phyloP scores from a whole-genome alignment of 352 stramenopile genomes.

The Thraustochytrium sp. region DNA sequence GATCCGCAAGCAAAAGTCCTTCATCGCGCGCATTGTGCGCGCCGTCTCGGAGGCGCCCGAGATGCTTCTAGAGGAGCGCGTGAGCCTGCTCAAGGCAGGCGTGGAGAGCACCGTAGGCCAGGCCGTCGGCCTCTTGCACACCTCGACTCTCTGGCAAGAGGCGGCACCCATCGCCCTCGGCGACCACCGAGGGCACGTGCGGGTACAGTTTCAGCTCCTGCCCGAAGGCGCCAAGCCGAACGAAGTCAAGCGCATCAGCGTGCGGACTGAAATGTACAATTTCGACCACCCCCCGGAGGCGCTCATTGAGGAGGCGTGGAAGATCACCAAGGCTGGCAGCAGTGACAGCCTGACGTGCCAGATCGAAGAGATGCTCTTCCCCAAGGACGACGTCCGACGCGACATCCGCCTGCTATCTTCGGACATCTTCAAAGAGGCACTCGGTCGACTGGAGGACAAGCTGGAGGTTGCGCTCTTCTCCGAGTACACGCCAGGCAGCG shows the following conservation, averaged over 20 bases:
- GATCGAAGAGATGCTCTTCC: too few relatives aligned
- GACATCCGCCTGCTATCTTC: too few relatives aligned
- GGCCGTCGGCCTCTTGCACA: neutral
- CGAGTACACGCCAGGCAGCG: too few relatives aligned
- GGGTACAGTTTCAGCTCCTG: neutral
- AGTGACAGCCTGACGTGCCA: too few relatives aligned
- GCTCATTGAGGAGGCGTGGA: too few relatives aligned
- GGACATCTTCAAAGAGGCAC: too few relatives aligned
- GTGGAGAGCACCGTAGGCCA: neutral
- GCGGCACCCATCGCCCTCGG: neutral
- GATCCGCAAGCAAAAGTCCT: constrained; percentile 15
- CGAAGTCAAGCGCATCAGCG: neutral
- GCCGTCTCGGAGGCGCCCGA: neutral
- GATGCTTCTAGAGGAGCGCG: neutral
- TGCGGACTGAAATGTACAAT: neutral
- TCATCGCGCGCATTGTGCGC: neutral
- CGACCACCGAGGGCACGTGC: neutral
- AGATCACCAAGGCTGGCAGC: too few relatives aligned
- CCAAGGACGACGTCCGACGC: too few relatives aligned
- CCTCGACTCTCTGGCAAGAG: neutral
- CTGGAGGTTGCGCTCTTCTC: too few relatives aligned
- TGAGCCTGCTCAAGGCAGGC: neutral
- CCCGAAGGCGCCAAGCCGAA: neutral
- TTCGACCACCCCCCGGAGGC: too few relatives aligned
- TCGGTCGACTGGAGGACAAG: too few relatives aligned